These are phyloP conservation scores for Tulasnella sp. DNA, from an alignment of 768 basidiomycete species.

Conservation along the genomic window DNA sequence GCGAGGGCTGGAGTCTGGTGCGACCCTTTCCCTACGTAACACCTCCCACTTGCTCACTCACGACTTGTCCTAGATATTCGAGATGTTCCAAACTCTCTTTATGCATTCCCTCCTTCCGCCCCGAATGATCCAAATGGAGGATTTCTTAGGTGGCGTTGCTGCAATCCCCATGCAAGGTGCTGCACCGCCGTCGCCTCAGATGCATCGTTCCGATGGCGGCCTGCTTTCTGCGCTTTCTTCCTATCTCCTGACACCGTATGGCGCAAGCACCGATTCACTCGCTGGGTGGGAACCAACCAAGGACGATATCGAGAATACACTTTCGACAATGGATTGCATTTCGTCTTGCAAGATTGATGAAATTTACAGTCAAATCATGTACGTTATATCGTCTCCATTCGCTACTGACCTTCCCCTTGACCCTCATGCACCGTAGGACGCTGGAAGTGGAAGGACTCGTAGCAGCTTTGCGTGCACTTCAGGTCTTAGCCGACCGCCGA, in stretches of 20 bases:
- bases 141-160: constrained; percentile 91
- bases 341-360: constrained; percentile 91
- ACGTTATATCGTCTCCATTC: constrained; percentile 38
- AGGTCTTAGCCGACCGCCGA: constrained; percentile 84
- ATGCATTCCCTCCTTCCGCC: constrained; percentile 86
- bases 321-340: constrained; percentile 94
- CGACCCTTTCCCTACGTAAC: constrained; percentile 31
- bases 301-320: constrained; percentile 85
- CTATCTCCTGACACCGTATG: constrained; percentile 94
- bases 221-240: constrained; percentile 89
- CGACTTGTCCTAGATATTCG: constrained; percentile 67
- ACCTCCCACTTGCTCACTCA: background rate
- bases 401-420: background rate
- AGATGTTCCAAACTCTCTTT: constrained; percentile 97
- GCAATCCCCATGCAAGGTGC: constrained; percentile 81
- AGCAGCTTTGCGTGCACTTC: constrained; percentile 79
- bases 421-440: constrained; percentile 47
- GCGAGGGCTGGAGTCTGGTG: constrained; percentile 93
- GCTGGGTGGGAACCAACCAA: constrained; percentile 85
- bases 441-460: constrained; percentile 75
- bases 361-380: constrained; percentile 91
- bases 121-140: constrained; percentile 94
- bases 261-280: constrained; percentile 59
- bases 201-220: constrained; percentile 67
- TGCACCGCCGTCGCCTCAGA: constrained; percentile 47